phyloP scores from a whole-genome alignment of 2,329 filamentous ascomycete genomes.

The Colletotrichum paranaense region DNA sequence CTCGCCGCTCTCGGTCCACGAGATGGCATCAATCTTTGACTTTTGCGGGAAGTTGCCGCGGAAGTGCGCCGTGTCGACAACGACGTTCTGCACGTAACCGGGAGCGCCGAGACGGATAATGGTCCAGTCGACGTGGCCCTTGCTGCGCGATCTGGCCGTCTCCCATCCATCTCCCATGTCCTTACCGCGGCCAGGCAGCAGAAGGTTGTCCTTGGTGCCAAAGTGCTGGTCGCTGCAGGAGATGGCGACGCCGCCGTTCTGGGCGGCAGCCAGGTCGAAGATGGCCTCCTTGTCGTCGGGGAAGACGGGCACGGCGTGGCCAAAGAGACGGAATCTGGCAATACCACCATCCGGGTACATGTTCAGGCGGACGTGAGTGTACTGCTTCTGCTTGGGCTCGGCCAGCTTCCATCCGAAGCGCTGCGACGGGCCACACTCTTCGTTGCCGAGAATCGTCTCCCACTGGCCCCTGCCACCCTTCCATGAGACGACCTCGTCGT shows the following conservation, averaged over 20 bases:
- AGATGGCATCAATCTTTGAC: slow-evolving; percentile 73
- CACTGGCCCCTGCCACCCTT: slow-evolving; percentile 70
- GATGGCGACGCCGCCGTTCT: slow-evolving; percentile 81
- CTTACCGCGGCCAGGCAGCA: slow-evolving; percentile 81
- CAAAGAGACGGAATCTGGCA: slow-evolving; percentile 82
- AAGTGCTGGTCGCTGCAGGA: slow-evolving; percentile 88
- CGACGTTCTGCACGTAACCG: slow-evolving; percentile 72
- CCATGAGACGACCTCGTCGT: slow-evolving; percentile 73
- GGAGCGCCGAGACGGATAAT: slow-evolving; percentile 78
- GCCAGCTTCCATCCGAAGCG: slow-evolving; percentile 79
- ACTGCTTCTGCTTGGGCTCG: slow-evolving; percentile 70
- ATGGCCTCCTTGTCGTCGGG: slow-evolving; percentile 72
- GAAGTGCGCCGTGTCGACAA: slow-evolving; percentile 87
- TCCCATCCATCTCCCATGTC: slow-evolving; percentile 94
- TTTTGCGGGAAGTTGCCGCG: slow-evolving; percentile 86
- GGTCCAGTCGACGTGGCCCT: slow-evolving; percentile 83
- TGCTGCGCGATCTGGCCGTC: slow-evolving; percentile 78
- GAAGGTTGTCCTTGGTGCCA: slow-evolving; percentile 81
- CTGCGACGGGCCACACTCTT: slow-evolving; percentile 80
- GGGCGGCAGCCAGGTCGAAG: slow-evolving; percentile 81
- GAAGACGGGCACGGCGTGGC: slow-evolving; percentile 80
- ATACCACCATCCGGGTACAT: slow-evolving; percentile 92
- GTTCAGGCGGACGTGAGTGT: slow-evolving; percentile 82
- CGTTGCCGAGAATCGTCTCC: slow-evolving; percentile 76
- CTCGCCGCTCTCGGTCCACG: slow-evolving; percentile 64